Evolutionary conservation across 2,329 filamentous ascomycete species (phyloP), one percentile per base, ranked within the genome.

Genomic region (Metarhizium humberi): DNA sequence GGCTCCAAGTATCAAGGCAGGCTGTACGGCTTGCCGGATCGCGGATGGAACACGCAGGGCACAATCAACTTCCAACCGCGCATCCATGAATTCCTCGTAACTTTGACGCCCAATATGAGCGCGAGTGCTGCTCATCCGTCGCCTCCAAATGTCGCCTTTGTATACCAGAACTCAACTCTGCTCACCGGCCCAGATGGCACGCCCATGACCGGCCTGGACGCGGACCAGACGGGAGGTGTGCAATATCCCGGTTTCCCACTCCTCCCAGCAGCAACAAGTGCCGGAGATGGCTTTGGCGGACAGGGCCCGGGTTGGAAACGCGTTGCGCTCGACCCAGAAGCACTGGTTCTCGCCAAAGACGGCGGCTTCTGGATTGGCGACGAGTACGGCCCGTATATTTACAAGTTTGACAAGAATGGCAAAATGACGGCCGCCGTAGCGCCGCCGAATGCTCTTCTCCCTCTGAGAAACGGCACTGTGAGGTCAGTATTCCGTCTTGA

Each of bases 11-110:
- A 88, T 64, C 75, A 76, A 2, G 86, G 84, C 16, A 75, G 79
- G 4, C 64, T 88, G 25, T 90, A 80, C 70, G 74, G 76, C 13
- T 68, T 88, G 16, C 86, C 86, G 1, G 85, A 88, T 63, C 76
- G 85, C 57, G 86, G 86, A 42, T 90, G 86, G 85, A 89, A 90
- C 64, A 88, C 85, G 0, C 73, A 88, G 61, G 86, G 84, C 48
- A 88, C 86, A 8, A 60, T 85, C 18, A 88, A 88, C 66, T 87
- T 78, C 66, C 81, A 87, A 60, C 77, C 79, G 3, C 78, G 86
- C 38, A 76, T 90, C 32, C 86, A 90, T 68, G 85, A 87, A 64
- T 84, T 88, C 66, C 66, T 72, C 51, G 72, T 90, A 50, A 76
- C 74, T 1, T 78, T 89, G 62, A 80, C 76, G 0, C 77, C 81